Base-by-base conservation (phyloP, 352 stramenopile genomes). In the Peronospora belbahrii region DNA sequence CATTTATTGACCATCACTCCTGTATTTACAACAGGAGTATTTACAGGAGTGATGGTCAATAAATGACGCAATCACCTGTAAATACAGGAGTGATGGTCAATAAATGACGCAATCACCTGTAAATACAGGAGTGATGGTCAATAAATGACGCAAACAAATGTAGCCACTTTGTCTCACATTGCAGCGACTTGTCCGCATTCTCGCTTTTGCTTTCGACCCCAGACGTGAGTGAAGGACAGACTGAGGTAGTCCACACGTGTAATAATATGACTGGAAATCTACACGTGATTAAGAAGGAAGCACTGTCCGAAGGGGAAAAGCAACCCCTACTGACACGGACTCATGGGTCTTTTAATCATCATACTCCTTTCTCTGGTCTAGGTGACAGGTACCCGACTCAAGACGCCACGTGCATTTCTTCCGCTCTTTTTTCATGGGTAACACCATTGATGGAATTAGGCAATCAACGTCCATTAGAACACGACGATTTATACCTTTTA, bases 391-490 rank as follows among this genome's bases (percentile, higher is more conserved):
- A 74, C 52, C 74, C 74, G 37, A 65, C 58, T 46, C 68, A 90
- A 49, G 55, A 78, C 47, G 63, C 66, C 4, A 73, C 61, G 8
- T 78, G 75, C 38, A 31, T 65, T 17, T 72, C 68, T n/a, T 57
- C 56, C 15, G 57, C 82, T 18, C 70, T 85, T 25, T 93, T 93
- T 55, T 70, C 62, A 38, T 93, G 81, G 81, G 52, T 93, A 19
- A 84, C 74, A 34, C 73, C 73, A 37, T 40, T 93, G 11, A 85
- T 93, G 68, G 57, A 82, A 42, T 60, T 87, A 39, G 81, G 81
- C 8, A 85, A 74, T 44, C 50, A 78, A 37, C 63, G 74, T 0
- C 70, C 75, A 7, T 51, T 94, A 3, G 66, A 94, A 31, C 54
- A 69, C 51, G 62, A 76, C 13, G 82, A 94, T 37, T 32, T 94